Conservation (phyloP, 352 stramenopile species). For the Pythium biforme region DNA sequence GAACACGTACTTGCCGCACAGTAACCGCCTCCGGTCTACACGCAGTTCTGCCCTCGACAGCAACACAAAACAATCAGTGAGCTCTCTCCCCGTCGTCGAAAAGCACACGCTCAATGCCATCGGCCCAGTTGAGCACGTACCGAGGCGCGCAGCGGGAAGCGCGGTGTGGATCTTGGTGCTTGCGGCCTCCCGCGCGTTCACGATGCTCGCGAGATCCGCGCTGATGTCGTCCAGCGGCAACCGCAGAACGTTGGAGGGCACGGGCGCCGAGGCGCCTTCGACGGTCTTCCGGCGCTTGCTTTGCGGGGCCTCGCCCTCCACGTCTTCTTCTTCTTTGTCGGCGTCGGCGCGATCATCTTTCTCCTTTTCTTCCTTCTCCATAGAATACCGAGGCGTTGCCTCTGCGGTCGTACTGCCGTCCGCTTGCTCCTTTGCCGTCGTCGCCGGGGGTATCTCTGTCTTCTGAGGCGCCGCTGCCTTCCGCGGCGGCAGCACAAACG, state of each 20-base stretch:
- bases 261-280: constrained; percentile 13
- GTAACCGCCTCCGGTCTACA: constrained; percentile 50
- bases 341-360: background rate
- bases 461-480: background rate
- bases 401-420: background rate
- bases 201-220: constrained; percentile 56
- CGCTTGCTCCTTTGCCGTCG: background rate
- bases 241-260: constrained; percentile 41
- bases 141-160: constrained; percentile 16
- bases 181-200: constrained; percentile 34
- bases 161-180: constrained; percentile 22
- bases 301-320: background rate
- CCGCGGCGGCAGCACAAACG: constrained; percentile 3
- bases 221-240: constrained; percentile 58
- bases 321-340: background rate
- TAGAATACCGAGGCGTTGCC: background rate
- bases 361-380: background rate
- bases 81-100: background rate
- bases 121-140: constrained; percentile 24
- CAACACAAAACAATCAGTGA: background rate
- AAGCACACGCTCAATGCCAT: background rate
- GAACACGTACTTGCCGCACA: constrained; percentile 72
- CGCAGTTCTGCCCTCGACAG: constrained; percentile 35
- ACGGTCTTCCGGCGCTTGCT: constrained; percentile 49
- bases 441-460: too few relatives aligned